phyloP scores from a whole-genome alignment of 495 filamentous ascomycete genomes.

The Talaromyces proteolyticus region DNA sequence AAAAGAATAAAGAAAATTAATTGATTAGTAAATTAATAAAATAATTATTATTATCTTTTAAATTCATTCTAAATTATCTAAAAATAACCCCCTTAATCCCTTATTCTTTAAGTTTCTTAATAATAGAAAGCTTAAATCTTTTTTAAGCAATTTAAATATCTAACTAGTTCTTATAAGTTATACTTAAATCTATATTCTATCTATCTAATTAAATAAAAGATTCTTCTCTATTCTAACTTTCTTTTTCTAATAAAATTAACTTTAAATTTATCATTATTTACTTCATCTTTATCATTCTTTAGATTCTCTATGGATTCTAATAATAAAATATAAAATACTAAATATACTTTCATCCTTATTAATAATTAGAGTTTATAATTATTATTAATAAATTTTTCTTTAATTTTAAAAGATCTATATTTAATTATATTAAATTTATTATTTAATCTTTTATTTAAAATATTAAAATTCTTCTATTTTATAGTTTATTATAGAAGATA shows the following conservation, averaged over 20 bases:
- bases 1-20: background rate
- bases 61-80: background rate
- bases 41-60: background rate
- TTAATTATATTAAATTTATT: background rate
- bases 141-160: background rate
- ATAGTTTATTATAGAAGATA: background rate
- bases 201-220: background rate
- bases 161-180: background rate
- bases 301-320: background rate
- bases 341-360: background rate
- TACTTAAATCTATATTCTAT: background rate
- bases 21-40: background rate
- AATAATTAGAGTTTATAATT: background rate
- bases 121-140: background rate
- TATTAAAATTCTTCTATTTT: background rate
- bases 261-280: background rate
- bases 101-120: too few species aligned
- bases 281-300: background rate
- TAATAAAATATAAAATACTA: background rate
- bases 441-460: background rate
- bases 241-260: background rate
- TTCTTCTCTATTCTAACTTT: too few species aligned
- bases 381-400: background rate
- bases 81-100: too few species aligned
- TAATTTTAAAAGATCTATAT: background rate